These are phyloP conservation scores for Gremmenia infestans DNA, from an alignment of 2,329 filamentous ascomycete species.

Conservation along the genomic window DNA sequence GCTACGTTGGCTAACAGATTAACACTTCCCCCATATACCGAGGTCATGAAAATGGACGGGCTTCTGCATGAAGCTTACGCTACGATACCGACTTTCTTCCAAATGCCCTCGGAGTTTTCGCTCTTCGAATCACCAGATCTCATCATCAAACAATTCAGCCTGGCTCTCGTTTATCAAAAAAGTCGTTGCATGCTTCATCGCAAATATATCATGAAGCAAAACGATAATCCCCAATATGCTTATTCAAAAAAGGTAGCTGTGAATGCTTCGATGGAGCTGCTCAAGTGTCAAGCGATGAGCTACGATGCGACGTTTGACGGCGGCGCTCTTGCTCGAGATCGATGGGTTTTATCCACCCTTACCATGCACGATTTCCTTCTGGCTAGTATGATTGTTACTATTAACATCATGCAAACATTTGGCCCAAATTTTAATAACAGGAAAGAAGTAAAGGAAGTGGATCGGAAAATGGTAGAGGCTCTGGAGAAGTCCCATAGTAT, in stretches of 20 bases:
- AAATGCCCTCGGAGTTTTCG: constrained; percentile 44
- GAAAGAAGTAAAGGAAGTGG: constrained; percentile 1
- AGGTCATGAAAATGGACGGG: constrained; percentile 45
- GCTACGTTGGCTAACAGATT: constrained; percentile 47
- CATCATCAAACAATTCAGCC: constrained; percentile 49
- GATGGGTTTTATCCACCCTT: constrained; percentile 54
- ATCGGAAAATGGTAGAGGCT: constrained; percentile 7
- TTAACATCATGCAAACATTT: constrained; percentile 29
- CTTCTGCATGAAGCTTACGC: constrained; percentile 42
- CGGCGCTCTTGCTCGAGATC: constrained; percentile 45
- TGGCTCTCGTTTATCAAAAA: constrained; percentile 50
- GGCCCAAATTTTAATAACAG: neutral
- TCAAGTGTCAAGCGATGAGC: constrained; percentile 44
- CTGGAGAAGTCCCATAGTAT: constrained; percentile 19
- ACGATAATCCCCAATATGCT: constrained; percentile 41
- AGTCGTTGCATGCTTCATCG: constrained; percentile 51
- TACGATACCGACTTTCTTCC: constrained; percentile 44
- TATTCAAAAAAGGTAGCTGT: constrained; percentile 49
- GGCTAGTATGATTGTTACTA: constrained; percentile 55
- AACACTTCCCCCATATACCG: constrained; percentile 41
- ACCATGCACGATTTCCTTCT: constrained; percentile 58
- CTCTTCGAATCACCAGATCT: constrained; percentile 43
- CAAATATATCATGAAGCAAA: constrained; percentile 43
- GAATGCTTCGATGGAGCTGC: constrained; percentile 43
- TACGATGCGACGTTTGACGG: constrained; percentile 48